These are phyloP conservation scores for Magnusiomyces tetraspermus DNA, from an alignment of 1,139 yeast genomes.

Conservation along the genomic window DNA sequence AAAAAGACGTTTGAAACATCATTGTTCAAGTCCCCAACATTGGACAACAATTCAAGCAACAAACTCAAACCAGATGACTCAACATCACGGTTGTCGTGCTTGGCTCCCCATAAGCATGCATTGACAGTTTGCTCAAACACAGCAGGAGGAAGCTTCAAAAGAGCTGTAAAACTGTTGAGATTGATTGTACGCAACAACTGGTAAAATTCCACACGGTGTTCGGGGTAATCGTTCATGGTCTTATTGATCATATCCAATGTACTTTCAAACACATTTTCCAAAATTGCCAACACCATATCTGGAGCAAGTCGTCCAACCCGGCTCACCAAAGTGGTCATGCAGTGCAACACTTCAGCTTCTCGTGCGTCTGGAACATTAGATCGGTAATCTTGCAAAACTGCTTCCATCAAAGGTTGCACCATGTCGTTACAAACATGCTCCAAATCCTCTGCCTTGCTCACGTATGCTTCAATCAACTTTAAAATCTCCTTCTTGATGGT, in stretches of 20 bases:
- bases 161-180: slow-evolving; percentile 73
- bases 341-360: slow-evolving; percentile 92
- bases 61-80: slow-evolving; percentile 82
- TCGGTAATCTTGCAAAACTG: slow-evolving; percentile 84
- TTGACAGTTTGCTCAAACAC: slow-evolving; percentile 86
- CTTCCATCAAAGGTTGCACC: slow-evolving; percentile 72
- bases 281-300: slow-evolving; percentile 76
- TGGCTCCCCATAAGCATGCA: slow-evolving; percentile 96
- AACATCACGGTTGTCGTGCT: slow-evolving; percentile 92
- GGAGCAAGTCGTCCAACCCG: slow-evolving; percentile 86
- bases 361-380: slow-evolving; percentile 91
- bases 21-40: slow-evolving; percentile 70
- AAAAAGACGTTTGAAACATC: slow-evolving; percentile 81
- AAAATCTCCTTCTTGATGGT: slow-evolving; percentile 92
- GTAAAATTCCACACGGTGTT: slow-evolving; percentile 94
- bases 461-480: slow-evolving; percentile 79
- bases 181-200: slow-evolving; percentile 81
- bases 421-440: slow-evolving; percentile 79
- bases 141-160: slow-evolving; percentile 80
- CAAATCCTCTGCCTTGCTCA: slow-evolving; percentile 76
- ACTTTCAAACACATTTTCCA: slow-evolving; percentile 88
- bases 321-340: slow-evolving; percentile 82
- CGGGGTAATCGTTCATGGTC: slow-evolving; percentile 94
- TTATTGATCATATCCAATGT: slow-evolving; percentile 92
- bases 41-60: slow-evolving; percentile 70